These are phyloP conservation scores for Rhododendron ovatum DNA, from an alignment of 148 eudicot genomes.

Conservation along the genomic window DNA sequence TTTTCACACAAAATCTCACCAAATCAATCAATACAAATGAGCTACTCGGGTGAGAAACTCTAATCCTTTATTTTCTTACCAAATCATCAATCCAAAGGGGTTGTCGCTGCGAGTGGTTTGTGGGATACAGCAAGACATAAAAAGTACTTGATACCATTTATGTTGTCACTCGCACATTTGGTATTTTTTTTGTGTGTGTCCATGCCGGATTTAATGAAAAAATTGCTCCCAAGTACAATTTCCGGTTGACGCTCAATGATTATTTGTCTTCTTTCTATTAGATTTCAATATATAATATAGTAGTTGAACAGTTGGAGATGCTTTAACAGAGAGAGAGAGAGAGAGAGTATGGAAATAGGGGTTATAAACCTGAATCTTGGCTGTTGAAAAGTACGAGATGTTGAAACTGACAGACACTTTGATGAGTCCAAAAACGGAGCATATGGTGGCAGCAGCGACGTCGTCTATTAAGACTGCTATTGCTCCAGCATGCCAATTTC, in stretches of 20 bases:
- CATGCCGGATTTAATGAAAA: not conserved
- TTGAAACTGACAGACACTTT: constrained; percentile 16
- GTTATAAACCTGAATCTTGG: constrained; percentile 17
- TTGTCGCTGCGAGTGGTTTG: not conserved
- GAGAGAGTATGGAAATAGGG: not conserved
- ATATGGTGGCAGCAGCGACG: constrained; percentile 14
- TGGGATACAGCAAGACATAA: not conserved
- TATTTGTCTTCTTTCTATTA: not conserved
- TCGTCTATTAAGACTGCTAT: constrained; percentile 23
- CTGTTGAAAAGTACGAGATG: constrained; percentile 26
- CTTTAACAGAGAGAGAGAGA: not conserved
- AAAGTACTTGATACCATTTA: no score
- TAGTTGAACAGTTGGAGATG: not conserved
- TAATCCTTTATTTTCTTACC: no score
- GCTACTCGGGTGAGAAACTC: no score
- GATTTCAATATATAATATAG: not conserved
- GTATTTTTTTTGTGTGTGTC: no score
- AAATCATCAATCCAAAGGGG: no score
- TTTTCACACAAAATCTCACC: not conserved
- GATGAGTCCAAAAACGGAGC: constrained; percentile 1
- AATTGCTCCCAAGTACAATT: not conserved
- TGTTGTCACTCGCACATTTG: not conserved
- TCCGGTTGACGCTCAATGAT: not conserved
- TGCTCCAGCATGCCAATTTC: constrained; percentile 27
- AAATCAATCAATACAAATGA: no score